Evolutionary conservation across 768 basidiomycete genomes (phyloP).

Genomic region (Lentinus tigrinus): DNA sequence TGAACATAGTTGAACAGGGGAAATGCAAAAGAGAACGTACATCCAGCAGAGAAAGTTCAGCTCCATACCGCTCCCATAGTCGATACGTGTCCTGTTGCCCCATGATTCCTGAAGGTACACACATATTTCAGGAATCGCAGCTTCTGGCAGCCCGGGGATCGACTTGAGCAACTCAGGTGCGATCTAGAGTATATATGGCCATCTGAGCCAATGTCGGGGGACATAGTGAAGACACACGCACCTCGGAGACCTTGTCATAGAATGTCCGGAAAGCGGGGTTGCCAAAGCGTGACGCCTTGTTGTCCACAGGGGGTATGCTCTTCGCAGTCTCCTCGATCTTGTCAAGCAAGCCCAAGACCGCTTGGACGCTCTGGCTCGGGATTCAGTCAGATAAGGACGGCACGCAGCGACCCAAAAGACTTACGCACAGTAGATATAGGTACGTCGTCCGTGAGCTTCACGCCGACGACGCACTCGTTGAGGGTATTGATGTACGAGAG

Average conservation of each 20-base stretch:
- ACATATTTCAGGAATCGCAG: conserved; percentile 66
- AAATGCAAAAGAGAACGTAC: conserved; percentile 45
- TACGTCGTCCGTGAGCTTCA: conserved; percentile 70
- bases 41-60: conserved; percentile 96
- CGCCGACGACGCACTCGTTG: conserved; percentile 72
- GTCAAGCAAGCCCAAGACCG: conserved; percentile 64
- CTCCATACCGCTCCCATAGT: conserved; percentile 99
- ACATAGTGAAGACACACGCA: conserved; percentile 28
- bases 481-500: conserved; percentile 69
- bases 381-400: background rate
- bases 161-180: conserved; percentile 56
- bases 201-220: background rate
- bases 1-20: background rate
- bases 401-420: conserved; percentile 2
- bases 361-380: conserved; percentile 52
- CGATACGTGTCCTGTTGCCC: conserved; percentile 90
- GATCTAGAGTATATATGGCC: conserved; percentile 26
- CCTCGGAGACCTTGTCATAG: conserved; percentile 79
- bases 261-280: conserved; percentile 96
- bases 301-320: conserved; percentile 83
- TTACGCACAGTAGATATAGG: conserved; percentile 56
- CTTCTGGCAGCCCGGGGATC: conserved; percentile 56
- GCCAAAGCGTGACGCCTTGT: conserved; percentile 89
- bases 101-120: conserved; percentile 84
- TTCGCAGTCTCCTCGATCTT: conserved; percentile 63